Base-by-base conservation (phyloP, 208 protist genomes). In the Wallacemonas sp. region DNA sequence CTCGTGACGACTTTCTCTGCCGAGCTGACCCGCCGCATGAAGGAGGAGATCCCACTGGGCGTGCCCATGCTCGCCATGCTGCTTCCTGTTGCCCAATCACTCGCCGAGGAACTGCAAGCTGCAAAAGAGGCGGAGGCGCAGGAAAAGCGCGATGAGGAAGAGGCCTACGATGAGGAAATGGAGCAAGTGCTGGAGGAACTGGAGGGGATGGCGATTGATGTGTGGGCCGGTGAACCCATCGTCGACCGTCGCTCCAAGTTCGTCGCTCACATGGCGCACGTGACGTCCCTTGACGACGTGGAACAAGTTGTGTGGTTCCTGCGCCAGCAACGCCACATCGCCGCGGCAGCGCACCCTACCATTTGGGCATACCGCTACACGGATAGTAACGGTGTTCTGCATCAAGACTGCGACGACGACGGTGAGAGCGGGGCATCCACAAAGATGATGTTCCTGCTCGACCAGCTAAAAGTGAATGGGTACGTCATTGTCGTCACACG, bases 321-420 rank as follows among this genome's bases (percentile, higher is more conserved):
- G 14, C 80, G 81, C 16, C 46, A 52, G 3, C 57, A 88, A 30
- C 81, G 76, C 19, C 65, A 78, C 63, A 96, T 97, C 41, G 81
- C 79, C n/a, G 67, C 61, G 38, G 94, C 94, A 0, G 76, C 86
- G 26, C 94, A 97, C 55, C 92, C 92, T 5, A 93, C 97, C 48
- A 98, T 98, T 43, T 91, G 83, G 44, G 96, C 96, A 17, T 99
- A 98, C 70, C 86, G 97, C n/a, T 90, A 97, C 57, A 78, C 61
- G 0, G 88, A 92, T 58, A 56, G 29, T 0, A 74, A 76, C 8
- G 81, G 82, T 2, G 29, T 87, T n/a, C 26, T 97, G 56, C 74
- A 95, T 30, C 71, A 93, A 38, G 85, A 95, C 72, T 68, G 84
- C 57, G 95, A 99, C 55, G 97, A 99, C 73, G 97, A 99, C 61